A percentile compares a stretch with the other conserved stretches of the same genome.
These are phyloP conservation scores for Ottelia alismoides DNA, from an alignment of 106 monocot genomes.

Conservation along the genomic window DNA sequence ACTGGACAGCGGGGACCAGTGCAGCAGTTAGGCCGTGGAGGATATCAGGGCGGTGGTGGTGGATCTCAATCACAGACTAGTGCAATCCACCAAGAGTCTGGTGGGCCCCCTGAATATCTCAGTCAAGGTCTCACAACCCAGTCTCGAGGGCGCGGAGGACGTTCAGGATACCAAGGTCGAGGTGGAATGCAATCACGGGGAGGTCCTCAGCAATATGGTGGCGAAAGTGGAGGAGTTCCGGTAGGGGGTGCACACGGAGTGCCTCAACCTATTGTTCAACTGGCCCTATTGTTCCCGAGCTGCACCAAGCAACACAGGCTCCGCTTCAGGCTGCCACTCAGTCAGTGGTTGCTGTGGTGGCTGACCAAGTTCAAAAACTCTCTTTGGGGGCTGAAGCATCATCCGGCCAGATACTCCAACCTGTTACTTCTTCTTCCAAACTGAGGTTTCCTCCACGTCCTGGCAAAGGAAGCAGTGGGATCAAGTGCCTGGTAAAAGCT, in stretches of 20 bases:
- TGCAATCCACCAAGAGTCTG: no score
- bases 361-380: conserved; percentile 40
- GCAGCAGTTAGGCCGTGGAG: conserved; percentile 16
- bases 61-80: no score
- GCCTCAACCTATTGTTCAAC: conserved; percentile 29
- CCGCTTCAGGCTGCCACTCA: no score
- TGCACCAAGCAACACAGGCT: conserved; percentile 98
- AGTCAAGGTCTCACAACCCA: no score
- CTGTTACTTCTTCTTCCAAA: conserved; percentile 40
- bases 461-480: conserved; percentile 55
- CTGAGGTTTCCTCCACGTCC: conserved; percentile 73
- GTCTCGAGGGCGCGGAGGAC: conserved; percentile 9
- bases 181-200: conserved; percentile 40
- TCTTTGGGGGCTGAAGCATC: conserved; percentile 24
- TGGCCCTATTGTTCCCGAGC: conserved; percentile 52
- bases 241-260: conserved; percentile 20
- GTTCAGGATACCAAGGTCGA: conserved; percentile 22
- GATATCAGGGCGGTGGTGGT: conserved; percentile 5
- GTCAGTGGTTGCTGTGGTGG: conserved; percentile 11
- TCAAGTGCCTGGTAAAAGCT: conserved; percentile 72
- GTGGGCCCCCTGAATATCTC: no score
- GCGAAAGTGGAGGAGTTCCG: conserved; percentile 29
- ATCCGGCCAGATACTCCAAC: conserved; percentile 23
- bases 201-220: conserved; percentile 36
- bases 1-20: conserved; percentile 23